Conservation (phyloP, 257 asterid genomes). For the Solanum paucissectum region DNA sequence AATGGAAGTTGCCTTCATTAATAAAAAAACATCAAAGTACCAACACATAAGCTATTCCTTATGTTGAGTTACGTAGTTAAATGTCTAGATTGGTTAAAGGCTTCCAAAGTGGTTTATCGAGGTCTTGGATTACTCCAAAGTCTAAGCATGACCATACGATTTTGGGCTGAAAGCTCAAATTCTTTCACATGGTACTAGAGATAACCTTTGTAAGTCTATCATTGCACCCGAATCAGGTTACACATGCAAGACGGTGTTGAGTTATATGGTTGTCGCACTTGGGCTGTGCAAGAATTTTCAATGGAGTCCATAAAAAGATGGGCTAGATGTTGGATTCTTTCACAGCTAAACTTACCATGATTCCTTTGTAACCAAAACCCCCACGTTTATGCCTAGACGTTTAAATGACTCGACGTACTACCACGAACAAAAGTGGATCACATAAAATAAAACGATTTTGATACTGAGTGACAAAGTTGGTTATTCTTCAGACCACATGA, state of each 20-base stretch:
- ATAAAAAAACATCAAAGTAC: background rate
- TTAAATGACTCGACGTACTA: background rate
- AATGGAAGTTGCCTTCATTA: background rate
- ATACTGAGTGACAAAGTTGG: background rate
- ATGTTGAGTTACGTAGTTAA: background rate
- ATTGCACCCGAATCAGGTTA: background rate
- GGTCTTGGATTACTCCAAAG: background rate
- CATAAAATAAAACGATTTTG: background rate
- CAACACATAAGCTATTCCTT: background rate
- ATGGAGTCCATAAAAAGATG: background rate
- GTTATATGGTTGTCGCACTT: background rate
- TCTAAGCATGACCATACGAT: background rate
- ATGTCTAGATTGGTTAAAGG: background rate
- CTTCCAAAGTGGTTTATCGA: background rate
- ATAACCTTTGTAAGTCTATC: background rate
- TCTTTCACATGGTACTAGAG: background rate
- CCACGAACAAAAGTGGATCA: background rate
- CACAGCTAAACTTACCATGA: background rate
- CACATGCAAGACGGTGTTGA: background rate
- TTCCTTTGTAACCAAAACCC: background rate
- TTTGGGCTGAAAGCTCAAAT: background rate
- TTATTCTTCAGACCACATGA: background rate
- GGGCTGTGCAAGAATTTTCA: background rate
- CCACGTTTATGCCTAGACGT: background rate
- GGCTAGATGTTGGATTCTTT: background rate